Evolutionary conservation across 2,329 filamentous ascomycete genomes (phyloP).

Genomic region (Colletotrichum sp.): DNA sequence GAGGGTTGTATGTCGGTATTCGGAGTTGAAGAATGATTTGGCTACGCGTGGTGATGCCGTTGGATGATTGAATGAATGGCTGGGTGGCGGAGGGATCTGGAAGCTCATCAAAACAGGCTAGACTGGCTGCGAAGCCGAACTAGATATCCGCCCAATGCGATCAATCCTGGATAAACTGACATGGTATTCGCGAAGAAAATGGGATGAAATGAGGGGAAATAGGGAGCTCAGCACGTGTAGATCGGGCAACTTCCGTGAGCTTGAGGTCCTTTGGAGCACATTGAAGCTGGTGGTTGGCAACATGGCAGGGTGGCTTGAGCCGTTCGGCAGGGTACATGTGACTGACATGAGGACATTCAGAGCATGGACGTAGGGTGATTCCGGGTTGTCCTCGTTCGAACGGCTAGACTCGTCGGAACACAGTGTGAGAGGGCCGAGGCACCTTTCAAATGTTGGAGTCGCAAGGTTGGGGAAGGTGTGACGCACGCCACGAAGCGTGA

Average conservation of each 20-base stretch:
- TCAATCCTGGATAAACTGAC: neutral
- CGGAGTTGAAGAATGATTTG: neutral
- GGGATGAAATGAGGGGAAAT: neutral
- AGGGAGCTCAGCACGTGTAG: neutral
- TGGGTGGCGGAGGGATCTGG: neutral
- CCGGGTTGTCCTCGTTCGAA: neutral
- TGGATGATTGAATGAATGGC: neutral
- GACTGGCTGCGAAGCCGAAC: slow-evolving; percentile 19
- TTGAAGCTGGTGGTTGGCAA: neutral
- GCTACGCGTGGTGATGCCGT: neutral
- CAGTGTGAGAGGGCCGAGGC: slow-evolving; percentile 7
- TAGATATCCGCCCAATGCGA: slow-evolving; percentile 17
- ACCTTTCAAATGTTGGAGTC: neutral
- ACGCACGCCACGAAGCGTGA: slow-evolving; percentile 10
- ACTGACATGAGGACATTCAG: neutral
- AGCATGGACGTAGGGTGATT: neutral
- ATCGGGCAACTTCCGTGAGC: slow-evolving; percentile 15
- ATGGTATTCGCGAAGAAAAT: neutral
- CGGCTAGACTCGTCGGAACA: neutral
- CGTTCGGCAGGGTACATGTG: neutral
- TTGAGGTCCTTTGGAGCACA: neutral
- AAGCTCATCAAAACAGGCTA: slow-evolving; percentile 15
- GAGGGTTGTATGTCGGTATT: neutral
- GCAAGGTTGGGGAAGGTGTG: slow-evolving; percentile 3
- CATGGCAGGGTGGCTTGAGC: neutral